A percentile compares a stretch with the other conserved stretches of the same genome.
phyloP scores from a whole-genome alignment of 2,329 filamentous ascomycete genomes.

The Zopfia rhizophila region DNA sequence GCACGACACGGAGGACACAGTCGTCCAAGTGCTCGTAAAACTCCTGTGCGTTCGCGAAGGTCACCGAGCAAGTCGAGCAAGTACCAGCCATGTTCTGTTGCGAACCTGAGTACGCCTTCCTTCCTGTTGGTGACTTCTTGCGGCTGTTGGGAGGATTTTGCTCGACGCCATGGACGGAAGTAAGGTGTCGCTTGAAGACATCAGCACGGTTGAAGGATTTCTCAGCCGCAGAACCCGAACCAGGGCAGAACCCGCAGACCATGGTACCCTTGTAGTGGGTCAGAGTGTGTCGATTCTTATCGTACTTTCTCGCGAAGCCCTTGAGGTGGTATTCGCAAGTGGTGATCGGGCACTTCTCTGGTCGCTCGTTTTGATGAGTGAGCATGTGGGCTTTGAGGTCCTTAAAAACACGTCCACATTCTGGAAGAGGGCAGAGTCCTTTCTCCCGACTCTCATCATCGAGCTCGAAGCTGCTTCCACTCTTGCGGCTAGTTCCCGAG shows the following conservation, averaged over 20 bases:
- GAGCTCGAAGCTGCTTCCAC: constrained; percentile 50
- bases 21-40: constrained; percentile 95
- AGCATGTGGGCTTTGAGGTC: constrained; percentile 94
- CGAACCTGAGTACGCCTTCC: constrained; percentile 76
- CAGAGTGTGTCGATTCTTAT: constrained; percentile 93
- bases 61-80: constrained; percentile 90
- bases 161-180: constrained; percentile 89
- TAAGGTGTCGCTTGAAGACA: constrained; percentile 94
- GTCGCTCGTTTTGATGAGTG: constrained; percentile 89
- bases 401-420: constrained; percentile 88
- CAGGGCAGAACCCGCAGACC: constrained; percentile 95
- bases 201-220: constrained; percentile 97
- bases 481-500: constrained; percentile 67
- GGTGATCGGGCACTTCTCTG: constrained; percentile 92
- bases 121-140: constrained; percentile 70
- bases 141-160: constrained; percentile 92
- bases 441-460: constrained; percentile 69
- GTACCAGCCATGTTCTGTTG: constrained; percentile 79
- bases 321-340: constrained; percentile 93
- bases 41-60: constrained; percentile 88
- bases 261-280: constrained; percentile 98
- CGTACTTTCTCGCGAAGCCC: constrained; percentile 94
- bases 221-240: constrained; percentile 86
- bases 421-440: constrained; percentile 80
- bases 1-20: constrained; percentile 71